These are phyloP conservation scores for Termitomyces sp. DNA, from an alignment of 768 basidiomycete species.

Conservation along the genomic window DNA sequence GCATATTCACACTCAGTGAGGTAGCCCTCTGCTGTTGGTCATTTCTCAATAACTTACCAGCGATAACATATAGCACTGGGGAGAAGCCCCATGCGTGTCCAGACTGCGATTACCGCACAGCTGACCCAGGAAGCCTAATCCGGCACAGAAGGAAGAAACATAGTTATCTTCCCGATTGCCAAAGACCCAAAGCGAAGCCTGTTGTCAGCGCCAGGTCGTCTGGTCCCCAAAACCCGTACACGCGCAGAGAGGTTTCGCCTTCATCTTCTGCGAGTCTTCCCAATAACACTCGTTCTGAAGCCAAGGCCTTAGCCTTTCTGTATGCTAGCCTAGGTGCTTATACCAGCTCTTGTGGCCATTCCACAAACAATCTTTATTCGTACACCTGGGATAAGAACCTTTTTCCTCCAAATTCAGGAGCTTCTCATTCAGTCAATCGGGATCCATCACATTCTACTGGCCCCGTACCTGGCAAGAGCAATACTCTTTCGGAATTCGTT, in stretches of 20 bases:
- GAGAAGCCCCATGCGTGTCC: constrained; percentile 22
- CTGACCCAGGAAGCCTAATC: constrained; percentile 24
- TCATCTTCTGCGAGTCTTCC: neutral
- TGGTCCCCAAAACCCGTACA: neutral
- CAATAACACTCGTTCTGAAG: neutral
- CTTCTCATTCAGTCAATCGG: neutral
- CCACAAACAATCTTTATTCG: neutral
- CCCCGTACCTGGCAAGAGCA: neutral
- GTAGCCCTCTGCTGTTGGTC: neutral
- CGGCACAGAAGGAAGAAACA: constrained; percentile 27
- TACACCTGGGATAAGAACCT: constrained; percentile 2
- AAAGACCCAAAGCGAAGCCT: constrained; percentile 1
- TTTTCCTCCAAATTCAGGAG: neutral
- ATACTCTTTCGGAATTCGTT: neutral
- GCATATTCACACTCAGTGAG: constrained; percentile 26
- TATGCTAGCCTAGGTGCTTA: neutral
- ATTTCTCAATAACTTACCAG: neutral
- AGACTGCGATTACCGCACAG: constrained; percentile 20
- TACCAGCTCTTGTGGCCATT: neutral
- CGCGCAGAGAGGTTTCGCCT: neutral
- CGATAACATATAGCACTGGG: constrained; percentile 18
- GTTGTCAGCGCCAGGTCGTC: neutral
- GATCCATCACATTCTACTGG: neutral
- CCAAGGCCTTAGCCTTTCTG: neutral
- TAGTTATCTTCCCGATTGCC: constrained; percentile 15